Evolutionary conservation across 345 rosid genomes (phyloP).

Genomic region (Jatropha curcas): DNA sequence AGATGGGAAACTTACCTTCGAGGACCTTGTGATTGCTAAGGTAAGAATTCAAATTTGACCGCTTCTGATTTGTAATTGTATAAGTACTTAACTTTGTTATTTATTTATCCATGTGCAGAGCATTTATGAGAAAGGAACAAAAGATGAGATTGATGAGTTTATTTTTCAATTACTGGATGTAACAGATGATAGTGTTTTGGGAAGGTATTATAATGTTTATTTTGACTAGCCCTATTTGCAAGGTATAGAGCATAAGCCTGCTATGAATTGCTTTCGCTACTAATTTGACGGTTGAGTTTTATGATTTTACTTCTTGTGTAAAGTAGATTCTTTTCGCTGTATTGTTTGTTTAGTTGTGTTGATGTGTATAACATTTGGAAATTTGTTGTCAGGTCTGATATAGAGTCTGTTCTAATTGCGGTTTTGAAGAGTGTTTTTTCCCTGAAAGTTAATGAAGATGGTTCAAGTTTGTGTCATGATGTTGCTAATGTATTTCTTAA

Average conservation of each 20-base stretch:
- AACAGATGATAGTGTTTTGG: conserved; percentile 54
- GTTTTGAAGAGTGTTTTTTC: conserved; percentile 52
- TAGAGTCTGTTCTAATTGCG: conserved; percentile 49
- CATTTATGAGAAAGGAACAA: conserved; percentile 76
- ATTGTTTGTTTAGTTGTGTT: conserved; percentile 14
- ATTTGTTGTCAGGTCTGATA: conserved; percentile 64
- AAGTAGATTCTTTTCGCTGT: neutral
- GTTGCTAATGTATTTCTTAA: conserved; percentile 51
- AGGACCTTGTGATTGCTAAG: conserved; percentile 89
- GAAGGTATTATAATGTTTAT: conserved; percentile 47
- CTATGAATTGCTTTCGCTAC: neutral
- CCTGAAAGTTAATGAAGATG: conserved; percentile 32
- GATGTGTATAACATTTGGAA: conserved; percentile 8
- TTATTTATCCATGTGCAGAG: conserved; percentile 44
- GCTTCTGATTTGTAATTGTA: neutral
- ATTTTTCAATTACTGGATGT: conserved; percentile 68
- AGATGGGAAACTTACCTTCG: conserved; percentile 56
- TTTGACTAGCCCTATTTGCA: too few species aligned
- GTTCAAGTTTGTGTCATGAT: conserved; percentile 39
- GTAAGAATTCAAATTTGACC: conserved; percentile 32
- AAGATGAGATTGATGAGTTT: conserved; percentile 82
- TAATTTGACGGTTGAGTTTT: neutral
- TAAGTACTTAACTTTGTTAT: neutral
- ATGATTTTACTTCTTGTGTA: neutral
- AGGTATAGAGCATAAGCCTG: too few species aligned